Percentiles rank a stretch among this genome's conserved stretches.
These are phyloP conservation scores for Dendrocalamus sinicus DNA, from an alignment of 176 grass and related monocot genomes.

Conservation along the genomic window DNA sequence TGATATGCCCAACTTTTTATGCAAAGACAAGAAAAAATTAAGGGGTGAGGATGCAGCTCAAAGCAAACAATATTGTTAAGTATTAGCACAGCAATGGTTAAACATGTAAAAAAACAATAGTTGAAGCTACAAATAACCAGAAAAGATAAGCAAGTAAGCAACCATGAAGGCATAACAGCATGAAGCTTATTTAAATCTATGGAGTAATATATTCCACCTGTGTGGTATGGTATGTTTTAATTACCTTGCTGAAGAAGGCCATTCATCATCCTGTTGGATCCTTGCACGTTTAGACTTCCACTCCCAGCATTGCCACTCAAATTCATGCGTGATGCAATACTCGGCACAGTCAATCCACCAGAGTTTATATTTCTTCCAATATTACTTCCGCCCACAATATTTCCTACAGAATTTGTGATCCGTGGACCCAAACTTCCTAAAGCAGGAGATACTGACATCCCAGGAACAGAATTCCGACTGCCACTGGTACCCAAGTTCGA, in stretches of 20 bases:
- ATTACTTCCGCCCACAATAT: conserved; percentile 77
- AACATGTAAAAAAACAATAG: conserved; percentile 15
- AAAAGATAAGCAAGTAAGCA: neutral
- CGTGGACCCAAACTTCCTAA: conserved; percentile 80
- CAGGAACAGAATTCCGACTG: conserved; percentile 78
- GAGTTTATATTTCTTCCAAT: conserved; percentile 93
- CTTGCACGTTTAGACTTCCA: conserved; percentile 77
- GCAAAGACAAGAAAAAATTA: conserved; percentile 8
- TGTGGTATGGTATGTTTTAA: neutral
- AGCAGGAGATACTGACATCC: conserved; percentile 70
- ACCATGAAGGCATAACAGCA: neutral
- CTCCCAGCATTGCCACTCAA: conserved; percentile 62
- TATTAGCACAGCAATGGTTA: neutral
- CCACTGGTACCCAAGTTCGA: conserved; percentile 66
- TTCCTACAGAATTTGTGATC: conserved; percentile 71
- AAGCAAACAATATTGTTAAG: neutral
- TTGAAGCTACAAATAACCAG: neutral
- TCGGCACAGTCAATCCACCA: conserved; percentile 70
- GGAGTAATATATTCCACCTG: conserved; percentile 5
- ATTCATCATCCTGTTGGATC: conserved; percentile 82
- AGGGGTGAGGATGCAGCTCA: neutral
- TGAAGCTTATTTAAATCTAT: conserved; percentile 20
- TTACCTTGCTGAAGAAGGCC: conserved; percentile 87
- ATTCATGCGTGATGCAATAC: conserved; percentile 76
- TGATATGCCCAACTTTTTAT: conserved; percentile 1